Percentiles rank a stretch among this genome's conserved stretches.
Conservation (phyloP, 805 yeast species). For the Starmera caribaea region DNA sequence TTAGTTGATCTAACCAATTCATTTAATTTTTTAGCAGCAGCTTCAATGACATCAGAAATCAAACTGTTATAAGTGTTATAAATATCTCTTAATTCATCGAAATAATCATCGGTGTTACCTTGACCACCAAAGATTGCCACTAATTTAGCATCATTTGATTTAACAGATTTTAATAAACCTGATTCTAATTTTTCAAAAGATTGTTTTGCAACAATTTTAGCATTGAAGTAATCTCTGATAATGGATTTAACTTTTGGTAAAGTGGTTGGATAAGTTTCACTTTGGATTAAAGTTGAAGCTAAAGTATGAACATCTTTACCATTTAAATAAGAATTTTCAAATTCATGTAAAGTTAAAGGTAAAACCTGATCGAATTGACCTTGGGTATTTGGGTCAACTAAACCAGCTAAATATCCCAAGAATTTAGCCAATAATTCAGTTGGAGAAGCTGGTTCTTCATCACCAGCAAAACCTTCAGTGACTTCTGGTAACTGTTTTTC, state of each 20-base stretch:
- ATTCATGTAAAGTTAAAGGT: constrained; percentile 64
- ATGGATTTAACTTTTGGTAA: constrained; percentile 60
- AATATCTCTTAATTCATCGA: constrained; percentile 87
- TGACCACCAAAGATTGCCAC: constrained; percentile 97
- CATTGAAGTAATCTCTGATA: constrained; percentile 68
- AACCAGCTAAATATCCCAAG: constrained; percentile 57
- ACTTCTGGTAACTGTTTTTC: constrained; percentile 61
- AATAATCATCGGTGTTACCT: constrained; percentile 96
- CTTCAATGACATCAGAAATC: constrained; percentile 57
- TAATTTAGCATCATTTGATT: constrained; percentile 46
- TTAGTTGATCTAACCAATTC: constrained; percentile 59
- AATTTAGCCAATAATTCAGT: constrained; percentile 80
- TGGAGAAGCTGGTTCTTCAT: constrained; percentile 80
- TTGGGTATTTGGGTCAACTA: constrained; percentile 32
- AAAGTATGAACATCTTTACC: constrained; percentile 82
- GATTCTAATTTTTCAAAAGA: constrained; percentile 42
- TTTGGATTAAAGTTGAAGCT: constrained; percentile 57
- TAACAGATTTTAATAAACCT: constrained; percentile 58
- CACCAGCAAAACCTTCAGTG: constrained; percentile 79
- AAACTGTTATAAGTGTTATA: constrained; percentile 71
- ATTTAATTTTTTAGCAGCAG: constrained; percentile 61
- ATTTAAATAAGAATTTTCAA: constrained; percentile 68
- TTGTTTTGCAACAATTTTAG: constrained; percentile 39
- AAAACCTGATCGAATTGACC: constrained; percentile 65
- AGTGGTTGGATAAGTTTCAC: constrained; percentile 55